phyloP scores from a whole-genome alignment of 2,329 filamentous ascomycete species.

The Alternaria sp. region DNA sequence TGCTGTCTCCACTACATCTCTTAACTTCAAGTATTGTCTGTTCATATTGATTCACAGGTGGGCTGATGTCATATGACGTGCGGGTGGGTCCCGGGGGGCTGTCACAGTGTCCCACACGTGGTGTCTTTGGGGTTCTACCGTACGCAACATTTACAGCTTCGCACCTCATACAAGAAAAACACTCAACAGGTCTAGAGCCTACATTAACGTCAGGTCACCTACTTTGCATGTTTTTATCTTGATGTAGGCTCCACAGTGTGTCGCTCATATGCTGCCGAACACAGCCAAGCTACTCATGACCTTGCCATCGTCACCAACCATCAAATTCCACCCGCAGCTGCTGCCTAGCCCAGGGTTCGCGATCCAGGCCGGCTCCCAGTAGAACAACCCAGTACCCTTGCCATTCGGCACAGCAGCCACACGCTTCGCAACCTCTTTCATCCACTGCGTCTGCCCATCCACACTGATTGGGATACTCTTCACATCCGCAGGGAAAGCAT shows the following conservation, averaged over 20 bases:
- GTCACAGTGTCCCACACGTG: not conserved
- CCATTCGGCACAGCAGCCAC: constrained; percentile 63
- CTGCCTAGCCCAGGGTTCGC: constrained; percentile 69
- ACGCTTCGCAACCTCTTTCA: constrained; percentile 65
- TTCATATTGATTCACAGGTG: not conserved
- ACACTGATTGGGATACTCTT: constrained; percentile 66
- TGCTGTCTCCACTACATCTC: not conserved
- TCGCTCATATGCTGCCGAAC: constrained; percentile 55
- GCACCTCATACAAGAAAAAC: not conserved
- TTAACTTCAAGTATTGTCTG: not conserved
- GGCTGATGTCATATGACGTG: not conserved
- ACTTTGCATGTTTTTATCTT: too few species aligned
- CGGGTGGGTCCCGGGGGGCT: not conserved
- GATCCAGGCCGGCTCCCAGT: constrained; percentile 78
- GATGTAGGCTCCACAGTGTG: too few species aligned
- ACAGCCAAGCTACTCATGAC: constrained; percentile 65
- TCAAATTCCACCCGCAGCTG: constrained; percentile 68
- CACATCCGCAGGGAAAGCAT: constrained; percentile 67
- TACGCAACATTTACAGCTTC: constrained; percentile 9
- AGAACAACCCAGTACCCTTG: constrained; percentile 64
- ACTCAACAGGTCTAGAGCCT: too few species aligned
- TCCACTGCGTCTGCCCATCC: constrained; percentile 67
- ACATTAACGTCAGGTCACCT: too few species aligned
- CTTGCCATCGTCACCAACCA: constrained; percentile 64
- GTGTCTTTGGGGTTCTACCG: not conserved